phyloP scores from a whole-genome alignment of 108 stramenopile species.

The Schizochytrium sp. region DNA sequence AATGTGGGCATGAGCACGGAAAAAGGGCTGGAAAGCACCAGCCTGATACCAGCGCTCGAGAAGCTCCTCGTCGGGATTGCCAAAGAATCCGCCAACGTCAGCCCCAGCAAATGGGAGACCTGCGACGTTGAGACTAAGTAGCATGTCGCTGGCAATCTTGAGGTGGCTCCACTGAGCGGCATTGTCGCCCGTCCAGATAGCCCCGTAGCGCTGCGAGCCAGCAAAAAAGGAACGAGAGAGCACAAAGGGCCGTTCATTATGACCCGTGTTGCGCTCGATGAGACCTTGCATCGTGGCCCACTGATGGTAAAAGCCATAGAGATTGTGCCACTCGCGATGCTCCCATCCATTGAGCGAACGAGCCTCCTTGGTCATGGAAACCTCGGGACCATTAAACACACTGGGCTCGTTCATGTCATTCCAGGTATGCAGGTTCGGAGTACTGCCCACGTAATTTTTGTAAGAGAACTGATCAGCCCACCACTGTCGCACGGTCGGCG shows the following conservation, averaged over 20 bases:
- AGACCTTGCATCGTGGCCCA: slow-evolving; percentile 86
- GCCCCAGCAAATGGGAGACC: slow-evolving; percentile 93
- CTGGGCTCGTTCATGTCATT: slow-evolving; percentile 98
- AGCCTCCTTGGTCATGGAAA: slow-evolving; percentile 85
- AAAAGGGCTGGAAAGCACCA: slow-evolving; percentile 94
- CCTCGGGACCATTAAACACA: slow-evolving; percentile 99
- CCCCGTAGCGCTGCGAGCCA: slow-evolving; percentile 86
- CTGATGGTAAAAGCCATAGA: slow-evolving; percentile 96
- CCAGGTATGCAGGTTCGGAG: slow-evolving; percentile 86
- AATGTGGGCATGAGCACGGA: slow-evolving; percentile 96
- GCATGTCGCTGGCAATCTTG: slow-evolving; percentile 82
- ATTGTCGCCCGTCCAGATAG: slow-evolving; percentile 99
- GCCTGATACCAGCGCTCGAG: slow-evolving; percentile 98
- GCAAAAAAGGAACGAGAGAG: slow-evolving; percentile 91
- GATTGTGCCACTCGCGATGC: slow-evolving; percentile 98
- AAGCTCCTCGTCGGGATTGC: slow-evolving; percentile 86
- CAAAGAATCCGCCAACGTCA: slow-evolving; percentile 99
- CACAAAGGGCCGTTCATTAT: slow-evolving; percentile 80
- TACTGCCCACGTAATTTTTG: slow-evolving; percentile 78
- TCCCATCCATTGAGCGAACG: slow-evolving; percentile 76
- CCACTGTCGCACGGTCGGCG: slow-evolving; percentile 76
- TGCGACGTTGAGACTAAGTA: slow-evolving; percentile 78
- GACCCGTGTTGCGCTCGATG: slow-evolving; percentile 43
- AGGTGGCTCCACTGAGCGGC: slow-evolving; percentile 87
- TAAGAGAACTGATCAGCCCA: slow-evolving; percentile 92